These are phyloP conservation scores for Hansenula lynferdii DNA, from an alignment of 1,139 yeast species.

Conservation along the genomic window DNA sequence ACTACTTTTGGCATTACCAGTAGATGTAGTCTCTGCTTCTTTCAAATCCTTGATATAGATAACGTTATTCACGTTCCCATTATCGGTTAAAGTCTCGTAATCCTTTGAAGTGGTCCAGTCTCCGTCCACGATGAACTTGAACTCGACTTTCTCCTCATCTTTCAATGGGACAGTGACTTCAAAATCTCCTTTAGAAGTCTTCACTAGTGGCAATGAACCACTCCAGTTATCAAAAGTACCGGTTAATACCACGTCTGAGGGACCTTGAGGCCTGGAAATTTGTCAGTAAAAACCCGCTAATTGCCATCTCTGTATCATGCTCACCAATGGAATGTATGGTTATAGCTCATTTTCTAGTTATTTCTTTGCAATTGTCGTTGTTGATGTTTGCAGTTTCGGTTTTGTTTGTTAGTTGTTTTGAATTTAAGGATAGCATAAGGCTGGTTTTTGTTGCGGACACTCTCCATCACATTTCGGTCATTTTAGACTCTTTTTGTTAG, in stretches of 20 bases:
- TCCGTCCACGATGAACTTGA: slow-evolving; percentile 75
- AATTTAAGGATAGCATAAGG: no score
- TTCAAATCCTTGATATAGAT: slow-evolving; percentile 32
- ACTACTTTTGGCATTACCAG: slow-evolving; percentile 26
- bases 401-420: no score
- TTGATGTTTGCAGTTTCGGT: no score
- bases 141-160: slow-evolving; percentile 39
- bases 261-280: slow-evolving; percentile 61
- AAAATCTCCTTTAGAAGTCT: slow-evolving; percentile 56
- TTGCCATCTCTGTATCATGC: no score
- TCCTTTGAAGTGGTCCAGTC: slow-evolving; percentile 52
- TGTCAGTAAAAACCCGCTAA: slow-evolving; percentile 6
- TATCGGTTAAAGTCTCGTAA: slow-evolving; percentile 42
- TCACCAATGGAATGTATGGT: slow-evolving; percentile 14
- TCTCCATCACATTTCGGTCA: no score
- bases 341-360: slow-evolving; percentile 4
- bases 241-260: slow-evolving; percentile 65
- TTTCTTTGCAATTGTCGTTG: no score
- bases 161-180: slow-evolving; percentile 51
- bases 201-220: slow-evolving; percentile 51
- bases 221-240: slow-evolving; percentile 80
- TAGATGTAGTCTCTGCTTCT: slow-evolving; percentile 3
- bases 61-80: slow-evolving; percentile 61
- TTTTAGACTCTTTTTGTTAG: no score
- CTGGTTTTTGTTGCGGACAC: no score